Percentiles rank a stretch among this genome's conserved stretches.
Conservation (phyloP, 495 filamentous ascomycete genomes). For the Cryomyces minteri region DNA sequence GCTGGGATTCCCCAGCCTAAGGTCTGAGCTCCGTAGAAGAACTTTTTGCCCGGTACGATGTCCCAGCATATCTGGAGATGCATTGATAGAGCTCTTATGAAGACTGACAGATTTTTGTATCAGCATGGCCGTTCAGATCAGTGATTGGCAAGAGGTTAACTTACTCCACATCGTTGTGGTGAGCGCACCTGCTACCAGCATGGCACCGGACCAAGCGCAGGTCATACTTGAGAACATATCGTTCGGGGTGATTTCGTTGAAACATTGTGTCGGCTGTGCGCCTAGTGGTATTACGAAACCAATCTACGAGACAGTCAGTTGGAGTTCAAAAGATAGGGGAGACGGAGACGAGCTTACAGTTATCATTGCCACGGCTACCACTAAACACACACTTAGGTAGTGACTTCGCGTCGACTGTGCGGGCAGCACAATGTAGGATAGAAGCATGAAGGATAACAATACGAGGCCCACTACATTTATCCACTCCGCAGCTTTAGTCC, state of each 20-base stretch:
- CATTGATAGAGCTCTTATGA: slow-evolving; percentile 75
- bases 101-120: slow-evolving; percentile 29
- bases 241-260: slow-evolving; percentile 79
- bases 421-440: slow-evolving; percentile 70
- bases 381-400: slow-evolving; percentile 77
- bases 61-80: slow-evolving; percentile 99
- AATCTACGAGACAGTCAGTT: slow-evolving; percentile 28
- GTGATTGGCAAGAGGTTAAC: slow-evolving; percentile 1
- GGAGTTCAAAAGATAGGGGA: neutral
- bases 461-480: slow-evolving; percentile 57
- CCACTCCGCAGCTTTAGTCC: slow-evolving; percentile 53
- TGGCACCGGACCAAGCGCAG: slow-evolving; percentile 77
- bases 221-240: slow-evolving; percentile 68
- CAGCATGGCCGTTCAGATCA: neutral
- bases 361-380: slow-evolving; percentile 54
- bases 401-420: slow-evolving; percentile 83
- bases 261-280: slow-evolving; percentile 63
- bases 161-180: slow-evolving; percentile 62
- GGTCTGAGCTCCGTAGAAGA: slow-evolving; percentile 72
- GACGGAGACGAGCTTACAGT: slow-evolving; percentile 35
- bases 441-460: slow-evolving; percentile 54
- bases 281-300: slow-evolving; percentile 87
- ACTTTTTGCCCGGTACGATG: slow-evolving; percentile 66
- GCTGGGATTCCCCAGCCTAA: slow-evolving; percentile 71
- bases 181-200: slow-evolving; percentile 74